phyloP scores from a whole-genome alignment of 495 filamentous ascomycete genomes.

The Neurospora sp. region DNA sequence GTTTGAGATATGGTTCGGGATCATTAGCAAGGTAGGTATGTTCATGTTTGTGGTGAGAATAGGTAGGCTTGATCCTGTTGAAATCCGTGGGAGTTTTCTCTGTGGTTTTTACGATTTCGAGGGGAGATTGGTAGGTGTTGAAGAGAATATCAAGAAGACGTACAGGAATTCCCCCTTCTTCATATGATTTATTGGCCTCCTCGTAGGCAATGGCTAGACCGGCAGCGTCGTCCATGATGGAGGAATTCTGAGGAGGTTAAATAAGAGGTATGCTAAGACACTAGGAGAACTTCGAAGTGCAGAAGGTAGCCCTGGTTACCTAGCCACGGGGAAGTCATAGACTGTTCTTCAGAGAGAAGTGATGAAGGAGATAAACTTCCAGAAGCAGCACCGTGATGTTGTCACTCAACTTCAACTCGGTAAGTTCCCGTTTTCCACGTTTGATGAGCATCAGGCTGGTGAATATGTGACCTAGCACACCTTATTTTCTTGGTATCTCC shows the following conservation, averaged over 20 bases:
- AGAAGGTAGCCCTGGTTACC: background rate
- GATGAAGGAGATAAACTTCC: background rate
- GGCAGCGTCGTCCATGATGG: constrained; percentile 40
- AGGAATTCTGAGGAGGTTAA: background rate
- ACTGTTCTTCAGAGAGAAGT: background rate
- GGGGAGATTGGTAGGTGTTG: background rate
- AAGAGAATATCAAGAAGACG: background rate
- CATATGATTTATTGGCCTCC: constrained; percentile 56
- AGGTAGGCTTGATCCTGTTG: background rate
- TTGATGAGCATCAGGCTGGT: background rate
- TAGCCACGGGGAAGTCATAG: background rate
- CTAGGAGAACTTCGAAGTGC: background rate
- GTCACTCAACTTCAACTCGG: background rate
- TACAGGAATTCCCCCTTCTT: constrained; percentile 71
- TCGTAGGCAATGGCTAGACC: constrained; percentile 60
- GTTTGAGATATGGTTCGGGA: constrained; percentile 25
- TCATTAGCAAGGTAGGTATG: background rate
- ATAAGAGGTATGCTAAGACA: background rate
- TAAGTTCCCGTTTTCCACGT: background rate
- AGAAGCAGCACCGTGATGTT: background rate
- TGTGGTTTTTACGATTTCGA: background rate
- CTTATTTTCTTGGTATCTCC: background rate
- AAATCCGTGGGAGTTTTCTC: background rate
- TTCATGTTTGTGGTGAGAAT: background rate
- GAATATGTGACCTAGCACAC: background rate